phyloP scores from a whole-genome alignment of 306 rosid genomes.

The Comarum palustre region DNA sequence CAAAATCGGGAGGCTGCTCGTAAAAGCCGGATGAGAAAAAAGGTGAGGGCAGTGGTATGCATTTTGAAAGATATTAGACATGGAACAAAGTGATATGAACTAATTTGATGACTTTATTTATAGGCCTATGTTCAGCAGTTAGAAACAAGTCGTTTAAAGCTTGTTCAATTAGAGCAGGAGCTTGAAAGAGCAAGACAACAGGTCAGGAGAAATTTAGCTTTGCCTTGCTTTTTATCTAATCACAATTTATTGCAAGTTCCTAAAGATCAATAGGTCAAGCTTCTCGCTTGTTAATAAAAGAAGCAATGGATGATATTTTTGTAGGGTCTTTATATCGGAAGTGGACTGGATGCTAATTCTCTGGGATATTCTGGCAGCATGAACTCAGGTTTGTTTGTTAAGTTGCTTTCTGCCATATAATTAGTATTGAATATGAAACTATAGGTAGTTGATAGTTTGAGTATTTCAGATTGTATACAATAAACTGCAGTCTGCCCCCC shows the following conservation, averaged over 20 bases:
- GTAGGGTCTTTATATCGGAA: conserved; percentile 65
- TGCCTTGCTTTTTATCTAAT: conserved; percentile 14
- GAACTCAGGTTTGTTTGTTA: conserved; percentile 61
- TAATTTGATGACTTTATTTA: conserved; percentile 26
- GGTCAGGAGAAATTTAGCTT: conserved; percentile 41
- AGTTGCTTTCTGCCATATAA: conserved; percentile 15
- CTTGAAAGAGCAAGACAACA: conserved; percentile 68
- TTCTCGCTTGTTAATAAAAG: conserved; percentile 23
- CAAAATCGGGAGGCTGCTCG: conserved; percentile 99
- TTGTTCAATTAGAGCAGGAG: conserved; percentile 76
- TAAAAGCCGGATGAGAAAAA: conserved; percentile 84
- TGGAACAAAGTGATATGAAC: conserved; percentile 20
- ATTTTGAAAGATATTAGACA: conserved; percentile 18
- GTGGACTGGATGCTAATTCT: conserved; percentile 47
- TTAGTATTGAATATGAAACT: not conserved
- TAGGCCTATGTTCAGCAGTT: conserved; percentile 91
- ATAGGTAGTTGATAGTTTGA: not conserved
- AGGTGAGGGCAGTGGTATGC: conserved; percentile 48
- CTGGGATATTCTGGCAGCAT: conserved; percentile 51
- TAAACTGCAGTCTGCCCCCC: not conserved
- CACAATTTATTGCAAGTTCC: conserved; percentile 16
- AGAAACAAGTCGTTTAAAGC: conserved; percentile 82
- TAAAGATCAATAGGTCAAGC: not conserved
- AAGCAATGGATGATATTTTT: conserved; percentile 24
- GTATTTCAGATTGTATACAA: not conserved